These are phyloP conservation scores for Geotrichum restrictum DNA, from an alignment of 1,139 yeast species.

Conservation along the genomic window DNA sequence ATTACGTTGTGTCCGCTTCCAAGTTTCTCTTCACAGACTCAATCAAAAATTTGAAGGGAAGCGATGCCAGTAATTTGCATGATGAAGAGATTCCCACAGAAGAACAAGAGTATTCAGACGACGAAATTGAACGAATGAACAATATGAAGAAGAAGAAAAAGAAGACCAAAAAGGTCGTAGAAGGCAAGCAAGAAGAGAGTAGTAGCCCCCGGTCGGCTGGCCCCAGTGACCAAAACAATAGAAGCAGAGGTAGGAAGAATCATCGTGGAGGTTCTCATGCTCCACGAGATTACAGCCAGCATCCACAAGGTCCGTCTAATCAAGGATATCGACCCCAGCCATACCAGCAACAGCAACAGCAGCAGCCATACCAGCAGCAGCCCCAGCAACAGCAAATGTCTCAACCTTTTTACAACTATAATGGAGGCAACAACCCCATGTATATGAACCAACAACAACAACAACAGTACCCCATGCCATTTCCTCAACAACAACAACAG, in stretches of 20 bases:
- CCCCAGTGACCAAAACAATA: background rate
- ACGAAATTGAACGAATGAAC: conserved; percentile 66
- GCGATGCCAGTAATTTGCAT: conserved; percentile 91
- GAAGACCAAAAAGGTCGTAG: conserved; percentile 31
- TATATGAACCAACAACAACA: conserved; percentile 6
- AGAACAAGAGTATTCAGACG: conserved; percentile 94
- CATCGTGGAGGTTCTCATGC: background rate
- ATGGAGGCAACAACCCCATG: background rate
- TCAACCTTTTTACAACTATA: background rate
- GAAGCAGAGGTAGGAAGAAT: background rate
- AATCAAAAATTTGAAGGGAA: conserved; percentile 68
- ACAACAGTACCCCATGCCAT: no score
- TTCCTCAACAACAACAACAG: no score
- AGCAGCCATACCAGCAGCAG: conserved; percentile 51
- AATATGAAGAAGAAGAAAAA: conserved; percentile 56
- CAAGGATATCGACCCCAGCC: conserved; percentile 40
- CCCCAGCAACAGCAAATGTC: conserved; percentile 30
- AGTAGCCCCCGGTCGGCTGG: background rate
- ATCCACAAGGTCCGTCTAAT: background rate
- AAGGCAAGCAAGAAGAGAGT: conserved; percentile 1
- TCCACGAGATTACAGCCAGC: background rate
- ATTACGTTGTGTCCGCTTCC: conserved; percentile 75
- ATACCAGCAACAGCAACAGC: conserved; percentile 50
- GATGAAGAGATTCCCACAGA: conserved; percentile 92
- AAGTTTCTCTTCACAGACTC: conserved; percentile 73